Evolutionary conservation across 2,329 filamentous ascomycete genomes (phyloP), one percentile per base, ranked within the genome.

Genomic region (Exophiala sp.): DNA sequence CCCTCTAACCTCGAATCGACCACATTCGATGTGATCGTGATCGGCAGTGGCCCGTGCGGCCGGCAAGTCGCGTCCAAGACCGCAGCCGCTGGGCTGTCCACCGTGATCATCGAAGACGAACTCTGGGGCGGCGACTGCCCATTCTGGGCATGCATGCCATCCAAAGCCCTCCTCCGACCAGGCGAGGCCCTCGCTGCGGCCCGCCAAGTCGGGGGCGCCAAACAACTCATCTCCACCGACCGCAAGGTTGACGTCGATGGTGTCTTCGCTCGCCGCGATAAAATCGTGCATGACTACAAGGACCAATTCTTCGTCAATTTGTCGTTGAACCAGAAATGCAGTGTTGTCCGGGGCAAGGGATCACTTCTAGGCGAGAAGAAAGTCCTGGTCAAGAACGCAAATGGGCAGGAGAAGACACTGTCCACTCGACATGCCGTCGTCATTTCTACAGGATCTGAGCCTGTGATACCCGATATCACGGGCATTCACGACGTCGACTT

Each of bases 111-210:
- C 21, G 54, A 57, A 20, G 18, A 29, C 5, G 54, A 57, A 33
- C 54, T 57, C 16, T 44, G 39, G 20, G 54, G 54, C 12, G 54
- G 54, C 3, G 54, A 57, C 34, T 57, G 54, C 14, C 49, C 51
- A 12, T 54, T 36, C 40, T 54, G 54, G 54, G 54, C 54, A 7
- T 57, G 54, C 16, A 47, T 57, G 24, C 54, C 54, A 10, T 54
- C 50, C 33, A 57, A 57, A 49, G 49, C 49, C 11, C 34, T 48
- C 3, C 34, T 50, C n/a, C 38, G 50, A 14, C 34, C 50, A 1
- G 43, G 24, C 2, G 43, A 52, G 35, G 46, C 46, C 12, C 8
- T 59, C n/a, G 47, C 34, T n/a, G 43, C 33, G 11, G 55, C 47
- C 16, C 35, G 46, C 24, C 14, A 24, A 11, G 38, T 55, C 9